Evolutionary conservation across 139 green algal genomes (phyloP).

Genomic region (Gonium pectorale): DNA sequence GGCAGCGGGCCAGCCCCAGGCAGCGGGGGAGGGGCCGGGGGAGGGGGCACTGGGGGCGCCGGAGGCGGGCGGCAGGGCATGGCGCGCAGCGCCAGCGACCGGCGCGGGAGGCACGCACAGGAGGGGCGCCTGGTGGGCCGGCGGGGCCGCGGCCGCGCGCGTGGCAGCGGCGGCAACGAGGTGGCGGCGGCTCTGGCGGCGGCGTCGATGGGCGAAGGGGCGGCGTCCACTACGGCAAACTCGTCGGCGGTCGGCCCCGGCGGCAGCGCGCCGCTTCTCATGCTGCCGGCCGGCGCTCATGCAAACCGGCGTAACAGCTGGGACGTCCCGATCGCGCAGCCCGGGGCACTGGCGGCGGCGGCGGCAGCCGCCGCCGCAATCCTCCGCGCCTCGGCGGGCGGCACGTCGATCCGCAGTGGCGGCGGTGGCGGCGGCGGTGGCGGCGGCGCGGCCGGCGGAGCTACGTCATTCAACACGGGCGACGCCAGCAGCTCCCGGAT

Average conservation of each 20-base stretch:
- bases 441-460: not conserved
- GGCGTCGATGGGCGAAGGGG: not conserved
- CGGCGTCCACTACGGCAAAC: not conserved
- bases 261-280: slow-evolving; percentile 1
- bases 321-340: not conserved
- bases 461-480: no score
- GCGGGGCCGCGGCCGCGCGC: not conserved
- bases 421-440: not conserved
- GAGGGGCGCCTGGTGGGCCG: not conserved
- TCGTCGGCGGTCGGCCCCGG: not conserved
- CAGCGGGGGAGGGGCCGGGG: not conserved
- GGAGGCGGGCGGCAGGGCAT: not conserved
- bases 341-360: not conserved
- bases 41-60: not conserved
- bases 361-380: not conserved
- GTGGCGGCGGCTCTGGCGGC: not conserved
- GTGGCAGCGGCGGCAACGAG: not conserved
- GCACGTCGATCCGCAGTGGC: not conserved
- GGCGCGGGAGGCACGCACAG: no score
- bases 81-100: not conserved
- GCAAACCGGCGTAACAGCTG: slow-evolving; percentile 11
- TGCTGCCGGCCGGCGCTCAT: not conserved
- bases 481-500: no score
- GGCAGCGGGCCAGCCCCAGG: not conserved
- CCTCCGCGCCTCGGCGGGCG: not conserved